Percentiles rank a stretch among this genome's conserved stretches.
These are phyloP conservation scores for Akanthomyces uredinophilus DNA, from an alignment of 2,329 filamentous ascomycete genomes.

Conservation along the genomic window DNA sequence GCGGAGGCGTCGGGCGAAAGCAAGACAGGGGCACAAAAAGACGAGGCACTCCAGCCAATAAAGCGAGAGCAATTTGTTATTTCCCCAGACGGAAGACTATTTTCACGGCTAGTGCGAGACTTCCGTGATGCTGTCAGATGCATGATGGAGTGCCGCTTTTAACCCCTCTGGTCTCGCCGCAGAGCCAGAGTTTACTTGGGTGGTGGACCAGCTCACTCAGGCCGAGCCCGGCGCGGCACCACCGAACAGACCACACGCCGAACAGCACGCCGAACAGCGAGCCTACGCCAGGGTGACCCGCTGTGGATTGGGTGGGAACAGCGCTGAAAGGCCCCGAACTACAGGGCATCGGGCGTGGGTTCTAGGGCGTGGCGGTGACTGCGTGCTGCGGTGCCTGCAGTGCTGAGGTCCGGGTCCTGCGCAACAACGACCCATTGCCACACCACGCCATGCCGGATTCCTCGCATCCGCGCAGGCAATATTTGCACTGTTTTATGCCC, in stretches of 20 bases:
- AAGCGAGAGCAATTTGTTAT: slow-evolving; percentile 9
- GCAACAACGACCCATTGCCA: not conserved
- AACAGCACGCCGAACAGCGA: slow-evolving; percentile 6
- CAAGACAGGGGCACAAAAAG: too few species aligned
- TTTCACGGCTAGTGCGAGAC: not conserved
- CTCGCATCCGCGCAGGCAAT: not conserved
- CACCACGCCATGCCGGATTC: not conserved
- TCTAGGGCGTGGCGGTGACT: not conserved
- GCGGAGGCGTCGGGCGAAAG: not conserved
- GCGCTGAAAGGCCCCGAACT: not conserved
- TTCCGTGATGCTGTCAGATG: not conserved
- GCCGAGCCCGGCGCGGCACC: slow-evolving; percentile 6
- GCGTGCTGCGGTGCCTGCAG: too few species aligned
- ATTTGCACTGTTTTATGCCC: not conserved
- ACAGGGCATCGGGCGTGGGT: not conserved
- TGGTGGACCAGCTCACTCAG: not conserved
- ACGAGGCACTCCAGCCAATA: slow-evolving; percentile 15
- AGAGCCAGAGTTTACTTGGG: not conserved
- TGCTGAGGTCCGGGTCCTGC: not conserved
- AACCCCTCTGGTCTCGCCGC: not conserved
- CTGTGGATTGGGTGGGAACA: not conserved
- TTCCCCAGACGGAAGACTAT: slow-evolving; percentile 12
- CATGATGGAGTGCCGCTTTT: not conserved
- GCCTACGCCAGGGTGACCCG: not conserved
- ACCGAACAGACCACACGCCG: not conserved